Evolutionary conservation across 352 stramenopile species (phyloP), one percentile per base, ranked within the genome.

Genomic region (Phytopythium chamaehyphon): DNA sequence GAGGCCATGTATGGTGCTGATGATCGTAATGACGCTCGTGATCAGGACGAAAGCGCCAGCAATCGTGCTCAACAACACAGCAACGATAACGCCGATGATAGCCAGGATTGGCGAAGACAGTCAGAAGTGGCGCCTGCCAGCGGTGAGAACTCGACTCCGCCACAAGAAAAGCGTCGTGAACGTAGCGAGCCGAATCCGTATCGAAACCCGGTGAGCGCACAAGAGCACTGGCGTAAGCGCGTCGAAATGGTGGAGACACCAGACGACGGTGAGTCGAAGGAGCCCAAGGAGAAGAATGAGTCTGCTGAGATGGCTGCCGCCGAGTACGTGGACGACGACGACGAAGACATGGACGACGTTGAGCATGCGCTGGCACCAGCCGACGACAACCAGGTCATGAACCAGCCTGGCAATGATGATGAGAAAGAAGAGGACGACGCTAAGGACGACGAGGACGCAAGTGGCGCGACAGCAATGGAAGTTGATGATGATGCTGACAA

Each of bases 151-250:
- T 61, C 86, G 36, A 15, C 43, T 3, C 24, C 16, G 2, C 58
- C 46, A 52, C 79, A 86, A 2, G 74, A 92, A 51, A 87, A 95
- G 53, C 86, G 88, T 28, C 77, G 79, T 14, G 76, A 92, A 24
- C 78, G 79, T 15, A 85, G 84, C 40, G 78, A 96, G 57, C 92
- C 95, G 10, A 99, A 99, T 63, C 96, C 96, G 52, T 98, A 98
- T 48, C 86, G 92, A 14, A 94, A 97, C 61, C 88, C 95, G 31
- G 95, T 97, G 43, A 96, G 98, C 57, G 94, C 96, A 2, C 82
- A 96, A 58, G 93, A 99, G 57, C 96, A 98, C 57, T 99, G 97
- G 97, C 96, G 98, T 57, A 85, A 94, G 46, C 96, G 96, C 45
- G 82, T 99, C 8, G 95, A 93, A 48, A 90, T 90, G 76, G 72